phyloP scores from a whole-genome alignment of 108 stramenopile genomes.

The Discostella stelligeroides region DNA sequence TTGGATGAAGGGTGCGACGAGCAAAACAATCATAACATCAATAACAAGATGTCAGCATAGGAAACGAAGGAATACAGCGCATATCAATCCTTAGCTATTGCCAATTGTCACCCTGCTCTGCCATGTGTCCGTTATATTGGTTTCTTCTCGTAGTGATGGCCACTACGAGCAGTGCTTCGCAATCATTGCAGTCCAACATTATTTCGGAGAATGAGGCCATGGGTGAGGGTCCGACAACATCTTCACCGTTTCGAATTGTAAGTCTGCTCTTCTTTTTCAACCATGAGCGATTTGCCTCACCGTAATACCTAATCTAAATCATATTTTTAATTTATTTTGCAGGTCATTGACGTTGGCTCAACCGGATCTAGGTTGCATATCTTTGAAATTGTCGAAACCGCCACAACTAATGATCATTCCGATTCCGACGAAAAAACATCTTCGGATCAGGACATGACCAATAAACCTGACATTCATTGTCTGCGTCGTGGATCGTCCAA shows the following conservation, averaged over 20 bases:
- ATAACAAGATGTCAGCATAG: no score
- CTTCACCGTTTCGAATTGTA: conserved; percentile 55
- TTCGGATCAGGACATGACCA: conserved; percentile 4
- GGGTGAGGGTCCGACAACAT: not conserved
- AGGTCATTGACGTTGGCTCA: conserved; percentile 89
- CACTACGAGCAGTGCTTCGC: not conserved
- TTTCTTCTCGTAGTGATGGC: not conserved
- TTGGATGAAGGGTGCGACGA: no score
- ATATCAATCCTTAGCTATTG: not conserved
- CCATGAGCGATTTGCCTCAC: not conserved
- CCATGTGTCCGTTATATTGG: not conserved
- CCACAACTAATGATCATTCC: conserved; percentile 4
- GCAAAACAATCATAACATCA: no score
- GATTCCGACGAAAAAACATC: conserved; percentile 10
- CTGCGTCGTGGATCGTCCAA: conserved; percentile 75
- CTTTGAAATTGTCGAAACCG: conserved; percentile 68
- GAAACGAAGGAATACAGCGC: not conserved
- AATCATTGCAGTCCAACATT: conserved; percentile 2
- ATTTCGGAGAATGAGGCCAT: not conserved
- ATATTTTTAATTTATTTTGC: not conserved
- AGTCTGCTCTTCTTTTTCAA: conserved; percentile 6
- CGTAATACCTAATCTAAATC: not conserved
- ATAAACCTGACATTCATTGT: conserved; percentile 35
- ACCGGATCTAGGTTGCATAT: conserved; percentile 88
- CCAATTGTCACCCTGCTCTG: not conserved